Evolutionary conservation across 495 filamentous ascomycete genomes (phyloP), one percentile per base, ranked within the genome.

Genomic region (Glutinoglossum americanum): DNA sequence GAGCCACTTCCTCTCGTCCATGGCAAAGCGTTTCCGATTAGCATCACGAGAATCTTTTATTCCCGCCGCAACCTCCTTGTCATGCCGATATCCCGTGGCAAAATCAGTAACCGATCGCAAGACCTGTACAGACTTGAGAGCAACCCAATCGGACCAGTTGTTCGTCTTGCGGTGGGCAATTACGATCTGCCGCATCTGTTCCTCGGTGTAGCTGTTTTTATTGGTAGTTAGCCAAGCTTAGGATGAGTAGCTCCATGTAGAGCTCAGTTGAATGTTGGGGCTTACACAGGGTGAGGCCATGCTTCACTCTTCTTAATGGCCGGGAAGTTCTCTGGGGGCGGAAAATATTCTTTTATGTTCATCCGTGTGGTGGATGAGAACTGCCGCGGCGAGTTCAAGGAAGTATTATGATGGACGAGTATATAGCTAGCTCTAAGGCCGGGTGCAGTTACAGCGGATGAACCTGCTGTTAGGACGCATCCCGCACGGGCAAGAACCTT

Each of bases 1-100:
- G 41, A 96, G 69, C 84, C 84, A 90, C 62, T 88, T 85, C 23
- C 77, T 66, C 64, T 85, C 82, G 0, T 70, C 83, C 85, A 90
- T 89, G 32, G 71, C 65, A 63, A 80, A 80, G 54, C 63, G 67
- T 58, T 63, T 64, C 61, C 75, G 69, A 63, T 75, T 67, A 15
- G 73, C 71, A 33, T 72, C 68, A 21, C 30, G 63, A 1, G 70
- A 63, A 57, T 74, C 71, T 58, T 66, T 69, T 54, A 67, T 63
- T 25, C 55, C 59, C 13, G 30, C 54, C 6, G 39, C 37, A 4
- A 69, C 67, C 25, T 73, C 75, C 30, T 75, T 71, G 45, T 81
- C 75, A 64, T 88, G 85, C 51, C 72, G 76, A 66, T 90, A 90
- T 37, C 82, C 81, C 0, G 84, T 87, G 17, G 73, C 78, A 19